Base-by-base conservation (phyloP, 2,329 filamentous ascomycete species). In the Thermothelomyces thermophilus region DNA sequence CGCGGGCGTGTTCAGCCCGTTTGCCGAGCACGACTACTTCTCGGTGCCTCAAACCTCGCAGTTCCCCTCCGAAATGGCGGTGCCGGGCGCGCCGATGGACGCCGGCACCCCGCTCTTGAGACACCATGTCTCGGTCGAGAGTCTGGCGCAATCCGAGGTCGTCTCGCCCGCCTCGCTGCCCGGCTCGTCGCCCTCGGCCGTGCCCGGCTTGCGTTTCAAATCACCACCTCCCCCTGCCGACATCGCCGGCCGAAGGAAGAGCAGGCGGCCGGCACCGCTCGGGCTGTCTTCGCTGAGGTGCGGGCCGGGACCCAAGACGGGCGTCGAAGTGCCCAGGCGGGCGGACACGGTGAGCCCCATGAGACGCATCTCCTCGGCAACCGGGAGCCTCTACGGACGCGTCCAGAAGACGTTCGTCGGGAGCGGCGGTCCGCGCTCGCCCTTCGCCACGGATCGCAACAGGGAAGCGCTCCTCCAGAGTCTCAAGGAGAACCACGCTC, bases 361-460 rank as follows among this genome's bases (percentile, higher is more conserved):
- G 65, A 72, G 76, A 20, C 73, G 77, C 36, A 77, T 79, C 37
- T 71, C 73, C 13, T 80, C 77, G 2, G 70, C 74, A 8, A 73
- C 70, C 3, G 73, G 76, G 5, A 63, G 57, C 42, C 61, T 70
- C 40, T 55, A 65, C 31, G 67, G 66, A 11, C 65, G 72, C 17
- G 68, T 75, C 13, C 69, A 72, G 42, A 75, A 74, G 55, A 58
- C 64, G 2, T 52, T 56, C 19, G 61, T 58, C 48, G 55, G 62
- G 1, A 46, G 50, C 1, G 46, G 46, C 8, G 68, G 67, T 3
- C 70, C 71, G 0, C 68, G 71, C 14, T 74, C 72, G 1, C 71
- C 72, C 11, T 64, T 71, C 52, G 64, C 63, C 55, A 69, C 71
- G 41, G 73, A 73, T 36, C 70, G 70, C 22, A 74, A 68, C 54